Conservation (phyloP, 768 basidiomycete species). For the Udeniomyces megalosporus region DNA sequence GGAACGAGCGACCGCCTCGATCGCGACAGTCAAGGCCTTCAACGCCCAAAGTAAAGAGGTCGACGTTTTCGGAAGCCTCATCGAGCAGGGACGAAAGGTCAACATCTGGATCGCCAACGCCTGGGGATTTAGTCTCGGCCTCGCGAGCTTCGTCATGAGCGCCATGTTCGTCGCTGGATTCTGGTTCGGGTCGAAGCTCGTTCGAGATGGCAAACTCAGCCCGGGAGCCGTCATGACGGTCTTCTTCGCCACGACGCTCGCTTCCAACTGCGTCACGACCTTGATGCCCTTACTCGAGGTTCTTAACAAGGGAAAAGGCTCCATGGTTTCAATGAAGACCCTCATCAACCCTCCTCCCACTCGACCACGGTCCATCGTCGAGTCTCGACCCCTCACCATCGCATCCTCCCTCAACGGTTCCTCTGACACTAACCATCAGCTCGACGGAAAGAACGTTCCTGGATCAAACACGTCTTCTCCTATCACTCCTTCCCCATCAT, state of each 20-base stretch:
- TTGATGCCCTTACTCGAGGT: conserved; percentile 64
- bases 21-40: conserved; percentile 84
- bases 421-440: neutral
- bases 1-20: conserved; percentile 48
- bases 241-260: conserved; percentile 93
- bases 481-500: conserved; percentile 1
- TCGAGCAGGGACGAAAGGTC: conserved; percentile 35
- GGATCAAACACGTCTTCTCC: neutral
- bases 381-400: conserved; percentile 1
- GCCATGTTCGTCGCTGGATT: conserved; percentile 92
- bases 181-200: conserved; percentile 83
- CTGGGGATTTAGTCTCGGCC: conserved; percentile 56
- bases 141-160: conserved; percentile 68
- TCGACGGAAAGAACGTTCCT: neutral
- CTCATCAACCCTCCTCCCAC: conserved; percentile 36
- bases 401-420: neutral
- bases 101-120: conserved; percentile 45
- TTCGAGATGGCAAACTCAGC: conserved; percentile 51
- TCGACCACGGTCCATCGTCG: neutral
- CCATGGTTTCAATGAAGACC: conserved; percentile 51
- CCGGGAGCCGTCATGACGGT: conserved; percentile 83
- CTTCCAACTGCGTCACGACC: conserved; percentile 71
- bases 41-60: conserved; percentile 52
- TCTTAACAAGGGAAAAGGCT: conserved; percentile 66
- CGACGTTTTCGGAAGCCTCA: conserved; percentile 36